Evolutionary conservation across 192 early-diverging fungal species (phyloP), one percentile per base, ranked within the genome.

Genomic region (Rhizophagus sp.): DNA sequence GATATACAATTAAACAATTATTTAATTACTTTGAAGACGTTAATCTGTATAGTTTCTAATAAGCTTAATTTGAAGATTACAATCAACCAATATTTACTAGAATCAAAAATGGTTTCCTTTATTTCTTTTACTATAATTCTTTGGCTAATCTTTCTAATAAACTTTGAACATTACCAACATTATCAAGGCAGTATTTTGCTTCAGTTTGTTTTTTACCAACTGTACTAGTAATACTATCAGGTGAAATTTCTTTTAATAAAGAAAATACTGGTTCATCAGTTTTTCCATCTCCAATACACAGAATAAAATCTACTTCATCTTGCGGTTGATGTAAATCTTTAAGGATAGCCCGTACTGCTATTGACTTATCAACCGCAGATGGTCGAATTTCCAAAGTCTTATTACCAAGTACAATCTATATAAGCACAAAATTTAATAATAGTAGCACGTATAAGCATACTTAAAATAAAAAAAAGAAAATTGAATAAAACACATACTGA

Each of bases 181-280:
- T 88, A 4, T 93, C 94, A 81, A 98, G 86, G 67, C 93, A 98
- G 83, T 89, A 95, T 81, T 89, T 89, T 22, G 98, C 97, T 72
- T 97, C 95, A 0, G 97, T 98, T 82, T 94, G 93, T 81, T 99
- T 99, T 85, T 97, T 96, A 10, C 97, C 98, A 4, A 99, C 97
- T 0, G 98, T 99, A 33, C 91, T 91, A 34, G 95, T 97, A 73
- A 96, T 91, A 4, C 80, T 62, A 41, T 86, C 79, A 1, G 83
- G 81, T 0, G 79, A 78, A 10, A 82, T 79, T 62, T 91, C 87
- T 25, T 88, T 83, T n/a, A 93, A 85, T 73, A 91, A 82, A 19
- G 89, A 91, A 76, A 99, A 99, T 25, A 99, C 89, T n/a, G 90
- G 91, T 84, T 99, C 98, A 85, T 99, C 98, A 15, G 95, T 94